Evolutionary conservation across 1,284 basidiomycete species (phyloP).

Genomic region (Tylopilus sp.): DNA sequence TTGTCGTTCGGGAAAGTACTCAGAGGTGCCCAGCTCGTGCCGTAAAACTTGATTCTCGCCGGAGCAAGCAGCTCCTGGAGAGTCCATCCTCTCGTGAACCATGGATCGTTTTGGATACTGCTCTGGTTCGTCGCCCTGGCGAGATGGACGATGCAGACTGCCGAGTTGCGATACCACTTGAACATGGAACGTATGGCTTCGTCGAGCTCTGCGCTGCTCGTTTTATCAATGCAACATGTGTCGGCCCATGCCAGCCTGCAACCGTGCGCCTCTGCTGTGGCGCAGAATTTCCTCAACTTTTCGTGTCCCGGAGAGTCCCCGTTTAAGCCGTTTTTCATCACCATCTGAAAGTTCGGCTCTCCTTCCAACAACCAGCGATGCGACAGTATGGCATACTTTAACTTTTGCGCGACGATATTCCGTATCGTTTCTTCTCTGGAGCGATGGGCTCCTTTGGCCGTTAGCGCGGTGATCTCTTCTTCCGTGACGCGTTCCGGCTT

Average conservation of each 20-base stretch:
- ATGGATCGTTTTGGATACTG: conserved; percentile 11
- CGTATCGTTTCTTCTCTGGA: conserved; percentile 5
- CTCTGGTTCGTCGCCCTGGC: neutral
- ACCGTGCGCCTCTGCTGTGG: conserved; percentile 10
- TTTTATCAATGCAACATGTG: conserved; percentile 23
- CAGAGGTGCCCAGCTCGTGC: conserved; percentile 10
- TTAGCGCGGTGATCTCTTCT: conserved; percentile 1
- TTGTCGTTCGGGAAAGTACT: conserved; percentile 19
- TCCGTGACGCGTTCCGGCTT: conserved; percentile 3
- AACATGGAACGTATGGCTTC: conserved; percentile 26
- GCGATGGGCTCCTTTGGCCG: neutral
- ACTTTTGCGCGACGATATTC: conserved; percentile 5
- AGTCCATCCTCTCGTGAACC: conserved; percentile 16
- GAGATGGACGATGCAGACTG: conserved; percentile 19
- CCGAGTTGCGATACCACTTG: conserved; percentile 20
- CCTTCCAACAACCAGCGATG: conserved; percentile 24
- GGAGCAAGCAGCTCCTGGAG: conserved; percentile 27
- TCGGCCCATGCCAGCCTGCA: conserved; percentile 23
- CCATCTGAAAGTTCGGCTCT: conserved; percentile 16
- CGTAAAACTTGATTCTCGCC: conserved; percentile 19
- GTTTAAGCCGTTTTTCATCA: conserved; percentile 4
- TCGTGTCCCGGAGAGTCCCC: conserved; percentile 5
- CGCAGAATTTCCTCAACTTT: conserved; percentile 22
- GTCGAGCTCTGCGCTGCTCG: conserved; percentile 24
- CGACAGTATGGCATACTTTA: conserved; percentile 23